phyloP scores from a whole-genome alignment of 768 basidiomycete species.

The Coprinopsis marcescibilis region DNA sequence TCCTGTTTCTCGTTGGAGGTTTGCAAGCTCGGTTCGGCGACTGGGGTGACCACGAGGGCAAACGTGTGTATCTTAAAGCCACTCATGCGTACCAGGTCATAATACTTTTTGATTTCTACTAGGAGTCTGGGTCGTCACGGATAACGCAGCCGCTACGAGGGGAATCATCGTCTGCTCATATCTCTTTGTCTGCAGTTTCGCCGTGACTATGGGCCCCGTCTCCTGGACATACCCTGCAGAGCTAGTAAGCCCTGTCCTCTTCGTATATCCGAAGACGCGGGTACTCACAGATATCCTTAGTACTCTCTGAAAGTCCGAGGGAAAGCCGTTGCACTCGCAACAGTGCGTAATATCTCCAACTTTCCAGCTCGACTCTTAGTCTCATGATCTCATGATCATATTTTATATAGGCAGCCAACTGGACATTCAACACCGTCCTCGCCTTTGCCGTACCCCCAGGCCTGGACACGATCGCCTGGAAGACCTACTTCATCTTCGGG shows the following conservation, averaged over 20 bases:
- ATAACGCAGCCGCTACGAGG: slow-evolving; percentile 51
- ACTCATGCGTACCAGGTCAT: background rate
- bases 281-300: slow-evolving; percentile 14
- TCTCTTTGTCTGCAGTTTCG: slow-evolving; percentile 60
- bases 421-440: slow-evolving; percentile 70
- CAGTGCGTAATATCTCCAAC: slow-evolving; percentile 25
- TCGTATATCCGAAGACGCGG: background rate
- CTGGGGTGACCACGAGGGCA: slow-evolving; percentile 46
- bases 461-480: slow-evolving; percentile 61
- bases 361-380: background rate
- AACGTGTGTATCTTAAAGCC: slow-evolving; percentile 19
- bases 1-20: slow-evolving; percentile 72
- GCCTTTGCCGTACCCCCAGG: slow-evolving; percentile 74
- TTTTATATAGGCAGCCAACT: slow-evolving; percentile 35
- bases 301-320: slow-evolving; percentile 61
- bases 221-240: slow-evolving; percentile 74
- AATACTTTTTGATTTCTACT: background rate
- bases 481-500: slow-evolving; percentile 74
- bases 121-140: slow-evolving; percentile 47
- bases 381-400: background rate
- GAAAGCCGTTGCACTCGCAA: slow-evolving; percentile 50
- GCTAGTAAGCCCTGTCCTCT: slow-evolving; percentile 30
- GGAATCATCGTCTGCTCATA: slow-evolving; percentile 76
- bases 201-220: slow-evolving; percentile 71
- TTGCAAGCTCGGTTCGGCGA: slow-evolving; percentile 62